Evolutionary conservation across 2,329 filamentous ascomycete genomes (phyloP), one percentile per base, ranked within the genome.

Genomic region (Anthostomella pinea): DNA sequence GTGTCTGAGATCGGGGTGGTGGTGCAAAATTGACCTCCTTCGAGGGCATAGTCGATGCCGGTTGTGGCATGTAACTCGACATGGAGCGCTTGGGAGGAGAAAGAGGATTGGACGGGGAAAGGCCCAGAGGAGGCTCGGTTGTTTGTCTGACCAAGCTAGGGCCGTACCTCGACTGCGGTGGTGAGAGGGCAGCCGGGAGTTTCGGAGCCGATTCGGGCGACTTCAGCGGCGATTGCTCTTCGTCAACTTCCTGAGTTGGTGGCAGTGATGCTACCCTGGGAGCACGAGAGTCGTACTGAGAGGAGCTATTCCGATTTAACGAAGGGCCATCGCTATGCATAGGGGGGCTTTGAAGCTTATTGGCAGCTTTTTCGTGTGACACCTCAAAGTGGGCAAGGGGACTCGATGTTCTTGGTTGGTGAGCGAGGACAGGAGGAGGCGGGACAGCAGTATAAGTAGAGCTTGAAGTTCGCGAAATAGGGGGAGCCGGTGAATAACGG

Each of bases 351-450:
- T 10, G 48, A 30, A 51, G 53, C 45, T 51, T 57, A 24, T 56
- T 46, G 30, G 58, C 56, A 6, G 61, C 41, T 29, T 64, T 62
- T 20, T 68, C 66, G 35, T 67, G 65, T 6, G 66, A 68, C 8
- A 70, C 67, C 54, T 83, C 79, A 40, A 80, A 82, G 48, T 83
- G 77, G 5, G 79, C 79, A 40, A 83, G 58, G 1, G 80, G 80
- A 46, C 80, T 84, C 2, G 79, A 83, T 2, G 80, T 83, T 45
- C 80, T 68, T 7, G 80, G 79, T 43, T 79, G 71, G 51, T 83
- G 77, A 30, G 77, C 65, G 25, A 81, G 62, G 23, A 69, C 58
- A 10, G 74, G 63, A 17, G 74, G 63, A 17, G 72, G 67, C 7
- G 69, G 60, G 1, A 63, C 56, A 14, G 59, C 61, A 6, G 64